A percentile compares a stretch with the other conserved stretches of the same genome.
Evolutionary conservation across 2,329 filamentous ascomycete genomes (phyloP).

Genomic region (Trichoderma sp.): DNA sequence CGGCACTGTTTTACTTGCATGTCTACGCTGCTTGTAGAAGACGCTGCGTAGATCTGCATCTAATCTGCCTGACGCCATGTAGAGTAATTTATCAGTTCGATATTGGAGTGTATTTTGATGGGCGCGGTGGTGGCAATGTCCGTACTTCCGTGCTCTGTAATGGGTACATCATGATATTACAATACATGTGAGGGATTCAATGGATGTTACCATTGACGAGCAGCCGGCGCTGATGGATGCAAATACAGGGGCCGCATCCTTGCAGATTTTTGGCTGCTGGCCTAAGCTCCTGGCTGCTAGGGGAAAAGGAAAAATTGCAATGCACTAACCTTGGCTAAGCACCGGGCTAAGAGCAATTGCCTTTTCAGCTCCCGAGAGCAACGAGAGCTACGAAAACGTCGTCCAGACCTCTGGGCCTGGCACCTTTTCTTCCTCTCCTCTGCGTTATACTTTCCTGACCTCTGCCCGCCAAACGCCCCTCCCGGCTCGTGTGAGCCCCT

Average conservation of each 20-base stretch:
- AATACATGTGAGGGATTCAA: background rate
- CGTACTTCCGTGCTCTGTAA: background rate
- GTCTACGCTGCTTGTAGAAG: background rate
- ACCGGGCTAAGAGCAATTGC: constrained; percentile 20
- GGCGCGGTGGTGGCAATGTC: background rate
- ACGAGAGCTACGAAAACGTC: constrained; percentile 17
- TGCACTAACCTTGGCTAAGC: constrained; percentile 11
- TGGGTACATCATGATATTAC: no score
- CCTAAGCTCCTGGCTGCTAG: constrained; percentile 15
- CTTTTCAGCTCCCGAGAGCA: constrained; percentile 22
- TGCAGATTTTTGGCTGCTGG: constrained; percentile 9
- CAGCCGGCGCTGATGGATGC: background rate
- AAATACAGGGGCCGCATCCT: constrained; percentile 21
- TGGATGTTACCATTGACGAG: background rate
- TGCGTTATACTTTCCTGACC: constrained; percentile 15
- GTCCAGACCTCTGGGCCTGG: background rate
- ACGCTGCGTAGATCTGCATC: background rate
- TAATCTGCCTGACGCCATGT: background rate
- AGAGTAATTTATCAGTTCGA: background rate
- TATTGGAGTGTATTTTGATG: background rate
- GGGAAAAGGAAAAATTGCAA: constrained; percentile 19
- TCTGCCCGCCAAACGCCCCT: background rate
- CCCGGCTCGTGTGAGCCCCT: constrained; percentile 2
- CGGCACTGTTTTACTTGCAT: background rate
- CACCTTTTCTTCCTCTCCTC: constrained; percentile 1